Conservation (phyloP, 1,284 basidiomycete species). For the Tilletiaria anomala region DNA sequence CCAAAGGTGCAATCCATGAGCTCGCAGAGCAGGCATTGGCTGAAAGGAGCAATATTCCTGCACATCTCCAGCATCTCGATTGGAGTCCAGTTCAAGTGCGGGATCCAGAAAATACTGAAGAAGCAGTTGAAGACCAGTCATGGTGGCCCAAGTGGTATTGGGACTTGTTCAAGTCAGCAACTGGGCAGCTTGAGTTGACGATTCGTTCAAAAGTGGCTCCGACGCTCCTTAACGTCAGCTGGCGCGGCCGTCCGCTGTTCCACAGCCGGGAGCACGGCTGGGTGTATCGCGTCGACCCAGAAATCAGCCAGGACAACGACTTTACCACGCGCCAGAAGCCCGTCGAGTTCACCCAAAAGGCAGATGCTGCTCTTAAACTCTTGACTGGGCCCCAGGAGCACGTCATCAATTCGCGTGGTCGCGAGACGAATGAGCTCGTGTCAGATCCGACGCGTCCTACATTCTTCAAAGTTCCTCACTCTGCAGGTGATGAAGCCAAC, state of each 20-base stretch:
- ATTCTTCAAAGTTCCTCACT: slow-evolving; percentile 90
- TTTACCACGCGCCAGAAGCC: slow-evolving; percentile 16
- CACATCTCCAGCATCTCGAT: too few species aligned
- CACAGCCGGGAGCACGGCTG: slow-evolving; percentile 80
- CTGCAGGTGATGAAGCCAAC: slow-evolving; percentile 82
- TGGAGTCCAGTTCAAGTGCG: too few species aligned
- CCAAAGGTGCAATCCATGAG: too few species aligned
- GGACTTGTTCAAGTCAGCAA: slow-evolving; percentile 53
- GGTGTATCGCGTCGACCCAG: slow-evolving; percentile 48
- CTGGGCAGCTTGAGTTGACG: slow-evolving; percentile 58
- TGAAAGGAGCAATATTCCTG: too few species aligned
- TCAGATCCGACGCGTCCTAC: too few species aligned
- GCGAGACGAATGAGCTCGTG: too few species aligned
- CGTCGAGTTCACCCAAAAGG: slow-evolving; percentile 14
- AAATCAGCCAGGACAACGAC: slow-evolving; percentile 7
- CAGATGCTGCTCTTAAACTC: slow-evolving; percentile 10
- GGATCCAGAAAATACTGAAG: too few species aligned
- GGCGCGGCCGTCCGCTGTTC: slow-evolving; percentile 73
- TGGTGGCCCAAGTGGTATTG: slow-evolving; percentile 87
- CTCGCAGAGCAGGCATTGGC: too few species aligned
- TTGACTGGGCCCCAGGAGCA: too few species aligned
- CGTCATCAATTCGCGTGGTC: too few species aligned
- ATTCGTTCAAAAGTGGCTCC: slow-evolving; percentile 71
- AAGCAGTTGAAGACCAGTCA: too few species aligned
- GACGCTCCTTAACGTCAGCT: slow-evolving; percentile 69